These are phyloP conservation scores for Mucor plumbeus DNA, from an alignment of 371 early-diverging fungal species.

Conservation along the genomic window DNA sequence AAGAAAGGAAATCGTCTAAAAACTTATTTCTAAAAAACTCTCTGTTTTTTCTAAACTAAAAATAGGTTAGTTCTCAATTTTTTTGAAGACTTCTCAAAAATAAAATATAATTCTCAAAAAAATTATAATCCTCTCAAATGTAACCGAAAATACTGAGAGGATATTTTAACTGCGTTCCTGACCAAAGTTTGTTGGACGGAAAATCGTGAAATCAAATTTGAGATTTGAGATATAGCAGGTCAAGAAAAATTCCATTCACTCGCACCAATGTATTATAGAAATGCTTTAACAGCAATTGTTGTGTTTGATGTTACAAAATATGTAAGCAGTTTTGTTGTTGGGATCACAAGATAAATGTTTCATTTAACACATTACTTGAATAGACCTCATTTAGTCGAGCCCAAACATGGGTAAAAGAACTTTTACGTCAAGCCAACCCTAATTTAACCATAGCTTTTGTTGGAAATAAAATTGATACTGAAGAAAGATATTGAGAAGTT, in stretches of 20 bases:
- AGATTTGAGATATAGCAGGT: conserved; percentile 96
- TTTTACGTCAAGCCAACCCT: conserved; percentile 91
- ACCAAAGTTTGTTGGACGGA: conserved; percentile 70
- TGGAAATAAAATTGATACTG: conserved; percentile 93
- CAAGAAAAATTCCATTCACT: conserved; percentile 90
- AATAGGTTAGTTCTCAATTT: too few relatives aligned
- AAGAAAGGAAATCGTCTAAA: too few relatives aligned
- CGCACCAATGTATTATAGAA: conserved; percentile 99
- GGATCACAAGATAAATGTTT: neutral
- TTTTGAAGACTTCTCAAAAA: too few relatives aligned
- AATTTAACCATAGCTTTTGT: conserved; percentile 95
- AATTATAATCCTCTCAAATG: too few relatives aligned
- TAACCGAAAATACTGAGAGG: too few relatives aligned
- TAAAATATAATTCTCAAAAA: too few relatives aligned
- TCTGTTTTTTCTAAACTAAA: too few relatives aligned
- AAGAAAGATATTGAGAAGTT: conserved; percentile 20
- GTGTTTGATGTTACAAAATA: conserved; percentile 95
- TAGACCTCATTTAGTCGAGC: conserved; percentile 93
- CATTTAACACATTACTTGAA: neutral
- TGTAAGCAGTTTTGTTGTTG: conserved; percentile 42
- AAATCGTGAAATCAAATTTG: conserved; percentile 74
- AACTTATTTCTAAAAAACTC: too few relatives aligned
- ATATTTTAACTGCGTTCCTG: conserved; percentile 77
- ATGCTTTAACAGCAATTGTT: conserved; percentile 95
- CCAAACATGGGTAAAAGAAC: conserved; percentile 97